Evolutionary conservation across 2,329 filamentous ascomycete genomes (phyloP), one percentile per base, ranked within the genome.

Genomic region (Alternaria sp.): DNA sequence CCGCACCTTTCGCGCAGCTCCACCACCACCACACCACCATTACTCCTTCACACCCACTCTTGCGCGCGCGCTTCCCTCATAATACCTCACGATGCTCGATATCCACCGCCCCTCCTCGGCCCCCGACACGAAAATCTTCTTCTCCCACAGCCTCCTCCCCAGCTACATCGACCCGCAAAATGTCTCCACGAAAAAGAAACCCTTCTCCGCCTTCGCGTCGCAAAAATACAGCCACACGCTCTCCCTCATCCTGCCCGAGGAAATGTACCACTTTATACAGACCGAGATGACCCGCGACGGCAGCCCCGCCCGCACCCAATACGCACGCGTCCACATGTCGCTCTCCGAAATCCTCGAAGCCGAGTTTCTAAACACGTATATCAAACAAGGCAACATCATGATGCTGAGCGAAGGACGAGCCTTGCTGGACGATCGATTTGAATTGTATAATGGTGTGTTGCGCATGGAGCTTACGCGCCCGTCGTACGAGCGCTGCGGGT

Each of bases 351-450:
- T 98, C 6, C 77, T 98, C 1, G 85, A 91, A 33, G 87, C 88
- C 1, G 87, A 89, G 0, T 97, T 97, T 72, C 94, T 97, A 73
- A 90, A 87, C n/a, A 84, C 89, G 46, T 94, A 96, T 75, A 90
- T 98, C 69, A 97, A 97, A 3, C 62, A 63, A 94, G 93, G 93
- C 6, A 90, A 93, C 75, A 83, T 96, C 53, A 79, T 92, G 70
- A 92, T 98, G 91, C 85, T 97, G 3, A 97, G 94, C 0, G 88
- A 94, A 78, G 94, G 93, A 12, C 86, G 87, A 30, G 83, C 86
- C 8, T 89, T 88, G 3, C 85, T 90, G 3, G 91, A 94, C 72
- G 92, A 92, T 70, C 84, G 90, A 3, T 95, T 93, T 76, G 87
- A 87, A 0, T 81, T 98, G 1, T 85, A 82, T 60, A 87, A 93